Evolutionary conservation across 2,329 filamentous ascomycete species (phyloP).

Genomic region (Botryotinia narcissicola): DNA sequence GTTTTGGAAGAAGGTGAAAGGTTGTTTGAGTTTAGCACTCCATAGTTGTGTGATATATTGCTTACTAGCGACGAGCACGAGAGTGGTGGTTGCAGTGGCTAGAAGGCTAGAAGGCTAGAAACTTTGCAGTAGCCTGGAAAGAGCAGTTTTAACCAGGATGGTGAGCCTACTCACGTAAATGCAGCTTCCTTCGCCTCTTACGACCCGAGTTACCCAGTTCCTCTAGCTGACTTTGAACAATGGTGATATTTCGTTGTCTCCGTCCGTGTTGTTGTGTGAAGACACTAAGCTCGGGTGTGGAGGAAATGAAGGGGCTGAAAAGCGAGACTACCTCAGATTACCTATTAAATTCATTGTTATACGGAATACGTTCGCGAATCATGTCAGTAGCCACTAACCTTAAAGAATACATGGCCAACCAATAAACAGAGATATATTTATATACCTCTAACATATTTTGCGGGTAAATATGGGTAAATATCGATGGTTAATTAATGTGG

Average conservation of each 20-base stretch:
- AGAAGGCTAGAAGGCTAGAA: not conserved
- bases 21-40: not conserved
- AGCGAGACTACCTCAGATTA: not conserved
- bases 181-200: not conserved
- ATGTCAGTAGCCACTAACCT: not conserved
- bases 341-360: not conserved
- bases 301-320: not conserved
- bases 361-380: not conserved
- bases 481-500: not conserved
- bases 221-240: not conserved
- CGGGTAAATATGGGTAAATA: not conserved
- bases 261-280: not conserved
- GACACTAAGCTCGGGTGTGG: not conserved
- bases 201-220: no score
- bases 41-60: not conserved
- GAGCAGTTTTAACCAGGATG: not conserved
- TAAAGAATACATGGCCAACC: not conserved
- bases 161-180: not conserved
- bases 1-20: not conserved
- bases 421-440: not conserved
- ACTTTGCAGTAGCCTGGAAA: not conserved
- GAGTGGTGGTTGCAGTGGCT: not conserved
- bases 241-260: not conserved
- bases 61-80: not conserved
- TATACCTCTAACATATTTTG: not conserved